These are phyloP conservation scores for Chimonanthus praecox DNA, from an alignment of 164 flowering plant genomes.

Conservation along the genomic window DNA sequence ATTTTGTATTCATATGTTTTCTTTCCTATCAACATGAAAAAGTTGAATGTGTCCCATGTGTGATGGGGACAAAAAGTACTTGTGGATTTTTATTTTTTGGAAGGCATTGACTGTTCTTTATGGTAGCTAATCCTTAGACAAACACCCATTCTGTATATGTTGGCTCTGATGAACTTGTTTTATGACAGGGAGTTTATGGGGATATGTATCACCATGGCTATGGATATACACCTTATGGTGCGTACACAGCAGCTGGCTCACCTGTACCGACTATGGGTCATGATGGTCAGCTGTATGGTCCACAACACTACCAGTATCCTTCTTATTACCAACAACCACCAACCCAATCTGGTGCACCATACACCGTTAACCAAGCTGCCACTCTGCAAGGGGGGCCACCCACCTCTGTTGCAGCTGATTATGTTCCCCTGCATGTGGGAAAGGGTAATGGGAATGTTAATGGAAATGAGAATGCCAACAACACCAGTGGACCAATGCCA, in stretches of 20 bases:
- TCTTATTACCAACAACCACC: conserved; percentile 49
- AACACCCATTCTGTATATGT: too few relatives aligned
- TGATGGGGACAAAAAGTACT: too few relatives aligned
- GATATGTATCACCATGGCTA: conserved; percentile 67
- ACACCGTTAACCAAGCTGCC: conserved; percentile 25
- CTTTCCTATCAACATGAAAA: too few relatives aligned
- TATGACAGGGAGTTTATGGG: conserved; percentile 56
- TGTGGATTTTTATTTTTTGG: too few relatives aligned
- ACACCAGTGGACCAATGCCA: conserved; percentile 27
- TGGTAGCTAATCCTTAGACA: too few relatives aligned
- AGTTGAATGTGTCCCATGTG: too few relatives aligned
- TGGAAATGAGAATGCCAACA: conserved; percentile 32
- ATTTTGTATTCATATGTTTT: too few relatives aligned
- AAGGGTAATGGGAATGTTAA: conserved; percentile 33
- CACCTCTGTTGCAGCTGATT: conserved; percentile 42
- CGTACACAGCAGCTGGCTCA: conserved; percentile 62
- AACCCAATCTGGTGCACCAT: conserved; percentile 37
- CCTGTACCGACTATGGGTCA: conserved; percentile 71
- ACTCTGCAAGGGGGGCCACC: conserved; percentile 36
- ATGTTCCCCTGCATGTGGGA: conserved; percentile 46
- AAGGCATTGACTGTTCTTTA: too few relatives aligned
- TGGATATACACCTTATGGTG: conserved; percentile 66
- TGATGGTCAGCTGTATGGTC: conserved; percentile 75
- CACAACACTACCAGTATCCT: conserved; percentile 78
- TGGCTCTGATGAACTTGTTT: background rate